A percentile compares a stretch with the other conserved stretches of the same genome.
These are phyloP conservation scores for Phialemoniopsis sp. DNA, from an alignment of 2,329 filamentous ascomycete genomes.

Conservation along the genomic window DNA sequence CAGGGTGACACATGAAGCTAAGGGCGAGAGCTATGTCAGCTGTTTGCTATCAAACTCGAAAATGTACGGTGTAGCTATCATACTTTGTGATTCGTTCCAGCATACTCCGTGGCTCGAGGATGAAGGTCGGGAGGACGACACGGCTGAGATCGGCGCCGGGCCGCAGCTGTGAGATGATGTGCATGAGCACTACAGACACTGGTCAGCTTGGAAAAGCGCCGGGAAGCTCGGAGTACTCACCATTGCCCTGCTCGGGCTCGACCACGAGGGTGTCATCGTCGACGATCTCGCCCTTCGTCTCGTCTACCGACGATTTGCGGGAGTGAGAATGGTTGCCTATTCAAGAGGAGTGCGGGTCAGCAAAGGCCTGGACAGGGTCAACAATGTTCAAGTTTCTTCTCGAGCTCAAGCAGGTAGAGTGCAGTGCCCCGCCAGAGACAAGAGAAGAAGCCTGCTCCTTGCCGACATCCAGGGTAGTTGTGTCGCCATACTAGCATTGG, in stretches of 20 bases:
- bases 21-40: conserved; percentile 4
- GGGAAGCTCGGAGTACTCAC: conserved; percentile 41
- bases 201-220: conserved; percentile 6
- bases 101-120: conserved; percentile 96
- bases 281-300: conserved; percentile 37
- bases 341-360: conserved; percentile 33
- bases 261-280: conserved; percentile 78
- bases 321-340: conserved; percentile 30
- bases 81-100: conserved; percentile 98
- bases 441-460: too few relatives aligned
- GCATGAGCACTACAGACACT: conserved; percentile 68
- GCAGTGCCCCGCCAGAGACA: too few relatives aligned
- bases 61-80: conserved; percentile 21
- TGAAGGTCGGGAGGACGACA: conserved; percentile 94
- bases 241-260: conserved; percentile 91
- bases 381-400: too few relatives aligned
- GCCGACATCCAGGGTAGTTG: too few relatives aligned
- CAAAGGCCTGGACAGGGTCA: conserved; percentile 12
- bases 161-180: conserved; percentile 95
- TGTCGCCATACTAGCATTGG: conserved; percentile 24
- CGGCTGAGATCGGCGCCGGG: conserved; percentile 93
- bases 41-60: conserved; percentile 6
- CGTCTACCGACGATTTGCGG: conserved; percentile 50
- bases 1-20: conserved; percentile 99
- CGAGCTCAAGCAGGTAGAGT: too few relatives aligned